Percentiles rank a stretch among this genome's conserved stretches.
Evolutionary conservation across 257 asterid genomes (phyloP).

Genomic region (Eucommia ulmoides): DNA sequence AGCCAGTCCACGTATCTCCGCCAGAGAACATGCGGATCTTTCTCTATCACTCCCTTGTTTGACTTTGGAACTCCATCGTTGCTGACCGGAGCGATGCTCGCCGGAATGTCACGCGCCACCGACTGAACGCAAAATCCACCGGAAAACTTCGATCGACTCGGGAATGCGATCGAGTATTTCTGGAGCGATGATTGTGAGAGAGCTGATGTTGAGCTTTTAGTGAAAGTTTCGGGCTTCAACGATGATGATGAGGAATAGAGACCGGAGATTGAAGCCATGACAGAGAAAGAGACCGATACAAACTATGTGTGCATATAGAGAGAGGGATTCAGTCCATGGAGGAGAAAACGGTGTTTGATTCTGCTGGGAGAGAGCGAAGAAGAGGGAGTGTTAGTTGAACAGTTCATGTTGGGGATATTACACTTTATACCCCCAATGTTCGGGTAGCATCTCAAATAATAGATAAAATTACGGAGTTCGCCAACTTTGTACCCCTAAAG

Average conservation of each 20-base stretch:
- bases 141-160: background rate
- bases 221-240: background rate
- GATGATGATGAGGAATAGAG: background rate
- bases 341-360: background rate
- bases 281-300: background rate
- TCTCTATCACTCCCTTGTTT: slow-evolving; percentile 20
- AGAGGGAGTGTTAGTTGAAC: background rate
- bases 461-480: too few species aligned
- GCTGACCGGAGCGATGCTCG: slow-evolving; percentile 14
- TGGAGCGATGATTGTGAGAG: background rate
- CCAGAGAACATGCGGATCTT: slow-evolving; percentile 69
- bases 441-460: too few species aligned
- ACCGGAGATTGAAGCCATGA: slow-evolving; percentile 3
- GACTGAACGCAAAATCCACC: slow-evolving; percentile 21
- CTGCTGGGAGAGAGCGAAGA: background rate
- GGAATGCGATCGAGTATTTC: slow-evolving; percentile 5
- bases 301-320: background rate
- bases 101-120: slow-evolving; percentile 73
- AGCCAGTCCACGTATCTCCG: slow-evolving; percentile 82
- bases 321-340: background rate
- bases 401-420: too few species aligned
- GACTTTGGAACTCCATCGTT: slow-evolving; percentile 26
- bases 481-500: too few species aligned
- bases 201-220: background rate
- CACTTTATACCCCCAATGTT: too few species aligned